A percentile compares a stretch with the other conserved stretches of the same genome.
Evolutionary conservation across 805 yeast species (phyloP).

Genomic region (Candida quercuum): DNA sequence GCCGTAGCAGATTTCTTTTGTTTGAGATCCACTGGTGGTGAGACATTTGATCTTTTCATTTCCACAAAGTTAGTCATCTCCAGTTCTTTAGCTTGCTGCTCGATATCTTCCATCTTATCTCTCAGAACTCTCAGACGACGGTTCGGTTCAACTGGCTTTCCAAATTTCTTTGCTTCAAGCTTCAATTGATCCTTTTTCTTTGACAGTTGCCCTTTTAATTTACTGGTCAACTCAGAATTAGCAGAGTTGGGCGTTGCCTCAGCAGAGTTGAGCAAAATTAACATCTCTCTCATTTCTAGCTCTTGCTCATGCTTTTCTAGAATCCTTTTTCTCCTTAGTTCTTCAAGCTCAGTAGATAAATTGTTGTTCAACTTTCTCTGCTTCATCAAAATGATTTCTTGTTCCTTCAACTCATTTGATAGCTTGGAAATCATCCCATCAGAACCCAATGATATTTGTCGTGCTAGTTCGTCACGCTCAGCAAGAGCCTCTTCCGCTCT

Average conservation of each 20-base stretch:
- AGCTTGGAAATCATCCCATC: slow-evolving; percentile 63
- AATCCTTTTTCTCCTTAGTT: slow-evolving; percentile 46
- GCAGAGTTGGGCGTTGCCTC: slow-evolving; percentile 23
- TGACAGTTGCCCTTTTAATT: slow-evolving; percentile 34
- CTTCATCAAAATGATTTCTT: slow-evolving; percentile 49
- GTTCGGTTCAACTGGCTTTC: slow-evolving; percentile 66
- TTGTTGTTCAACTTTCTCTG: slow-evolving; percentile 60
- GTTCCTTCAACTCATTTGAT: slow-evolving; percentile 57
- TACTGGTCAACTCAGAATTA: slow-evolving; percentile 29
- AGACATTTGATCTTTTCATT: slow-evolving; percentile 17
- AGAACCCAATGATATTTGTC: slow-evolving; percentile 69
- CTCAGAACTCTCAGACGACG: slow-evolving; percentile 68
- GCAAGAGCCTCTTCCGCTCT: slow-evolving; percentile 51
- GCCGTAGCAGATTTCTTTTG: slow-evolving; percentile 3
- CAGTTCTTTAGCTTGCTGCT: slow-evolving; percentile 76
- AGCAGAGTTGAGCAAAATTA: slow-evolving; percentile 46
- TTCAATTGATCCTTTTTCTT: slow-evolving; percentile 35
- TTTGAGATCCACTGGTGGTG: slow-evolving; percentile 14
- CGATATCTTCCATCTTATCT: slow-evolving; percentile 80
- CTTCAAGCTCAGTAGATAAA: slow-evolving; percentile 57
- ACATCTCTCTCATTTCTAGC: slow-evolving; percentile 67
- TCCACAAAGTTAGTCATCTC: slow-evolving; percentile 82
- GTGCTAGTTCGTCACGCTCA: slow-evolving; percentile 57
- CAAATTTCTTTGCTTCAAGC: slow-evolving; percentile 40
- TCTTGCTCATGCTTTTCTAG: slow-evolving; percentile 73